These are phyloP conservation scores for Aspergillus hancockii DNA, from an alignment of 495 filamentous ascomycete genomes.

Conservation along the genomic window DNA sequence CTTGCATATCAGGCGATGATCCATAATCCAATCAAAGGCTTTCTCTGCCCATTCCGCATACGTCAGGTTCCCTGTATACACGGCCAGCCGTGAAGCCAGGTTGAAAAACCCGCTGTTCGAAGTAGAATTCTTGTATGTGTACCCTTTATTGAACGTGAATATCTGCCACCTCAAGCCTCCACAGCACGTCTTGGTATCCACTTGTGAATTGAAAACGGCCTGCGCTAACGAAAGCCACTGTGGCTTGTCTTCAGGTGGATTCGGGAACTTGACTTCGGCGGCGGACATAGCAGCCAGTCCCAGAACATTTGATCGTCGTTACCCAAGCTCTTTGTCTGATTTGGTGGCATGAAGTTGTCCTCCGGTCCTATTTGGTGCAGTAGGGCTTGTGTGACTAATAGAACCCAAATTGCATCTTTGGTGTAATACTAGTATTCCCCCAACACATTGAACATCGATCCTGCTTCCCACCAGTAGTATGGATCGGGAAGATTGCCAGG, in stretches of 20 bases:
- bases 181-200: slow-evolving; percentile 61
- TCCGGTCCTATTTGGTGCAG: slow-evolving; percentile 65
- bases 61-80: slow-evolving; percentile 70
- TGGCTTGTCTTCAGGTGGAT: slow-evolving; percentile 50
- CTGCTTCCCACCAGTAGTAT: slow-evolving; percentile 80
- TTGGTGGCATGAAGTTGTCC: slow-evolving; percentile 70
- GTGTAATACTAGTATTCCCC: slow-evolving; percentile 82
- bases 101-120: slow-evolving; percentile 79
- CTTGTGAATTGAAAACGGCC: slow-evolving; percentile 72
- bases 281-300: slow-evolving; percentile 76
- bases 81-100: slow-evolving; percentile 68
- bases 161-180: slow-evolving; percentile 83
- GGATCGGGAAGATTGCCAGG: slow-evolving; percentile 70
- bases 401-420: slow-evolving; percentile 68
- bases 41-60: slow-evolving; percentile 72
- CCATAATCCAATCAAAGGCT: slow-evolving; percentile 67
- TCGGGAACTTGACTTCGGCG: slow-evolving; percentile 70
- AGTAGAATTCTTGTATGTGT: slow-evolving; percentile 74
- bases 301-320: slow-evolving; percentile 87
- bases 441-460: slow-evolving; percentile 68
- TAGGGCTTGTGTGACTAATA: slow-evolving; percentile 61
- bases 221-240: slow-evolving; percentile 74
- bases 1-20: slow-evolving; percentile 56
- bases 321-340: slow-evolving; percentile 71
- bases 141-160: slow-evolving; percentile 70